Base-by-base conservation (phyloP, 768 basidiomycete species). In the Amylocystis lapponica region DNA sequence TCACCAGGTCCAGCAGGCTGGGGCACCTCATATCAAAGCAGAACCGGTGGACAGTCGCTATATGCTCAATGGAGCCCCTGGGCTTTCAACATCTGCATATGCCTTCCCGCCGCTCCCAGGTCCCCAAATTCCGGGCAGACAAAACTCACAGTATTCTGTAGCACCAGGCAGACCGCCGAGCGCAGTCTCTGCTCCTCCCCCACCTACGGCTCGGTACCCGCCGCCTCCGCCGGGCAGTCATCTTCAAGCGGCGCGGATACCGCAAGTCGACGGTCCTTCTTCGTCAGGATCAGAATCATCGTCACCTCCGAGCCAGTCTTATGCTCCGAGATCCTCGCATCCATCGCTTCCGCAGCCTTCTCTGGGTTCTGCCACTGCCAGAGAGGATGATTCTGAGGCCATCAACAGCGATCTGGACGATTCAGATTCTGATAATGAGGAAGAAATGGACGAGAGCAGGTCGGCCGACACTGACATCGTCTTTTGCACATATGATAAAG, bases 401-500 rank as follows among this genome's bases (percentile, higher is more conserved):
- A 98, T 99, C 62, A 95, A 94, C 56, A 95, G 91, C 43, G 96
- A 99, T 57, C 66, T 99, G 34, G 96, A 99, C 66, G 94, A 97
- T 59, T 88, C 88, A 0, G 94, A 96, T 50, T 86, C 86, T 5
- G 86, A 91, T 39, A 79, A 76, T 11, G 91, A 90, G 48, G 86
- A 86, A 34, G 91, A 91, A 10, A 78, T 79, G 0, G 89, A 89
- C 36, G 87, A 87, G 38, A 85, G 79, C 4, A 76, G 74, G 0
- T 75, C 75, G 8, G 82, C 54, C 17, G 60, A 92, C 46, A 80
- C 79, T 1, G 96, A 99, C 60, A 91, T 98, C 36, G 91, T 98
- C 19, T 95, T 97, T 57, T 98, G 96, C 63, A 93, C 94, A 6
- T 98, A 96, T 60, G 96, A 99, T 62, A 98, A 98, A 81, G 95